Conservation (phyloP, 2,329 filamentous ascomycete species). For the Chaetomium strumarium region DNA sequence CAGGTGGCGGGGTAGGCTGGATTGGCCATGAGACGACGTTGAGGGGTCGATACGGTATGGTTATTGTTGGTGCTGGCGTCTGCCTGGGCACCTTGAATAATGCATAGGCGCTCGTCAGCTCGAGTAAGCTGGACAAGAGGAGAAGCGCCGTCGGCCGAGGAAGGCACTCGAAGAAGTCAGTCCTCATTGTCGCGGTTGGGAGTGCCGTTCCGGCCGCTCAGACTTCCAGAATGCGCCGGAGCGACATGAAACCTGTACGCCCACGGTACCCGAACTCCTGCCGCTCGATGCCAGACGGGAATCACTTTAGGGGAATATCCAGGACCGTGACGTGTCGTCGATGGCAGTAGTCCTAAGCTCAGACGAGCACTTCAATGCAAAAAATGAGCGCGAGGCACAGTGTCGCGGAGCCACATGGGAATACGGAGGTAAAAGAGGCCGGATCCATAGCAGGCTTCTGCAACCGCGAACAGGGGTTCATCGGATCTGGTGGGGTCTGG, state of each 20-base stretch:
- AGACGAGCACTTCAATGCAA: too few relatives aligned
- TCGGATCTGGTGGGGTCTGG: background rate
- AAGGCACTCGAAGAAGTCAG: constrained; percentile 27
- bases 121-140: constrained; percentile 25
- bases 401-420: constrained; percentile 9
- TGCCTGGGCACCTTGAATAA: constrained; percentile 21
- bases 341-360: too few relatives aligned
- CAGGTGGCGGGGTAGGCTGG: constrained; percentile 37
- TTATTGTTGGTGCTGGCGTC: constrained; percentile 25
- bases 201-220: background rate
- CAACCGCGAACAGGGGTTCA: constrained; percentile 5
- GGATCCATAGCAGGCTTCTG: background rate
- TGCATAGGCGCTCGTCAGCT: constrained; percentile 24
- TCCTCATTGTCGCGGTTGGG: constrained; percentile 20
- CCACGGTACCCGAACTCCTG: background rate
- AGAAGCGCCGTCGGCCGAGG: constrained; percentile 29
- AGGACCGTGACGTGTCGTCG: too few relatives aligned
- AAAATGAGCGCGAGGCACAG: constrained; percentile 14
- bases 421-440: background rate
- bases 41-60: constrained; percentile 27
- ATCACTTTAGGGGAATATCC: too few relatives aligned
- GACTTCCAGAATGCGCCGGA: background rate
- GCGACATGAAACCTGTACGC: background rate
- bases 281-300: constrained; percentile 5
- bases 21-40: constrained; percentile 31